Conservation (phyloP, 164 flowering plant species). For the Piper longum region DNA sequence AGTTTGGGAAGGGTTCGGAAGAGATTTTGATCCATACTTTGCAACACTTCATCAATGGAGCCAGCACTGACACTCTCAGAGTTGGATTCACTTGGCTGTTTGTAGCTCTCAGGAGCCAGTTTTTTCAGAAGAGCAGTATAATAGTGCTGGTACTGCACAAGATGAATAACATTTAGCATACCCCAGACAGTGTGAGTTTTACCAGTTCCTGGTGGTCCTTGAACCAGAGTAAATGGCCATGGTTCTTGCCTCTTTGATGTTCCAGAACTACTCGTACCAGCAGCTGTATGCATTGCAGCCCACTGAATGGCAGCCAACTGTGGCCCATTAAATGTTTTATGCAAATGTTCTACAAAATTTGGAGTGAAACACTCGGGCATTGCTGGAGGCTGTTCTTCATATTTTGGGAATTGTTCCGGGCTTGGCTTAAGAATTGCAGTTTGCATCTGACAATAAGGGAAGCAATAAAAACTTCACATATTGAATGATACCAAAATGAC, state of each 20-base stretch:
- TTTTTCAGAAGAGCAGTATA: constrained; percentile 81
- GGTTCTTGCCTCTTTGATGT: constrained; percentile 75
- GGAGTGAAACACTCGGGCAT: constrained; percentile 97
- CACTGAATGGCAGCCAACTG: constrained; percentile 91
- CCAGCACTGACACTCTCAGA: constrained; percentile 44
- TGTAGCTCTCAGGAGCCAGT: constrained; percentile 87
- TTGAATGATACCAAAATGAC: background rate
- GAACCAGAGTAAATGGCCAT: constrained; percentile 97
- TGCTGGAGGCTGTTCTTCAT: constrained; percentile 79
- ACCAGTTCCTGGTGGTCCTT: constrained; percentile 99
- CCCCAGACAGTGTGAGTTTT: constrained; percentile 99
- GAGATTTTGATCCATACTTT: constrained; percentile 85
- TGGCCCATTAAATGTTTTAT: constrained; percentile 67
- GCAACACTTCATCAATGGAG: constrained; percentile 90
- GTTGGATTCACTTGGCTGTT: constrained; percentile 49
- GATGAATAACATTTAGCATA: constrained; percentile 96
- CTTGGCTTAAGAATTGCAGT: constrained; percentile 88
- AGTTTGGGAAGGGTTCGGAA: constrained; percentile 86
- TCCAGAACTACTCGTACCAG: constrained; percentile 63
- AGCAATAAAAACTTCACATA: background rate
- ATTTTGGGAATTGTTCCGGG: constrained; percentile 83
- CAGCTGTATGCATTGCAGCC: constrained; percentile 99
- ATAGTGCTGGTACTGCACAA: constrained; percentile 92
- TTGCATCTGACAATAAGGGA: constrained; percentile 66
- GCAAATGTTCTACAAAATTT: constrained; percentile 66